Conservation (phyloP, 73 alveolate genomes). For the Tetrahymena elliotti region DNA sequence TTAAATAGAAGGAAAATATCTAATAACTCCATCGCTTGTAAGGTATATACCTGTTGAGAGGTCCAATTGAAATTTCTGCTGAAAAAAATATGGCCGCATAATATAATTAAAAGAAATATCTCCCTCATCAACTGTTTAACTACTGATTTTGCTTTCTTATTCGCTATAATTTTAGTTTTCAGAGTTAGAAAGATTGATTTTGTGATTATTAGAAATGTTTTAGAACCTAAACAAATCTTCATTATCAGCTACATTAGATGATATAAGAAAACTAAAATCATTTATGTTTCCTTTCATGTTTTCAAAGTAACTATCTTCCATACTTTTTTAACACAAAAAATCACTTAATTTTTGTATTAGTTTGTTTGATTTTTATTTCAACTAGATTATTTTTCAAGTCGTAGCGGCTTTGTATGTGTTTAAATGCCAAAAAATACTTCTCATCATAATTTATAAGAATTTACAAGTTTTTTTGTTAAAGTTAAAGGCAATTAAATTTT, state of each 20-base stretch:
- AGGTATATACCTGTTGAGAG: neutral
- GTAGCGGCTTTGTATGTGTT: neutral
- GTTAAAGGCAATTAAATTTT: neutral
- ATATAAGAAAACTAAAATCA: no score
- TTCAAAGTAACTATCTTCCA: neutral
- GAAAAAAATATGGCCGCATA: neutral
- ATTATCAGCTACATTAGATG: neutral
- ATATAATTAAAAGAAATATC: neutral
- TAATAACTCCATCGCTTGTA: neutral
- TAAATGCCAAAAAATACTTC: neutral
- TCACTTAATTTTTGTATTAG: no score
- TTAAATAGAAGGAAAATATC: neutral
- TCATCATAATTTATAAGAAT: neutral
- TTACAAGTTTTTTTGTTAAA: neutral
- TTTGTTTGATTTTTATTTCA: no score
- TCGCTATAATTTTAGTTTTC: no score
- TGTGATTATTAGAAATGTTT: no score
- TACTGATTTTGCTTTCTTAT: no score
- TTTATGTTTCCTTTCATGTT: neutral
- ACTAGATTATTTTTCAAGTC: neutral
- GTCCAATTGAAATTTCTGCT: neutral
- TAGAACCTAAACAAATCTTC: neutral
- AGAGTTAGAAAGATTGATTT: no score
- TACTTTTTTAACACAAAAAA: no score
- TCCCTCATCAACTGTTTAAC: no score